Evolutionary conservation across 2,329 filamentous ascomycete genomes (phyloP), one percentile per base, ranked within the genome.

Genomic region (Phoma sp.): DNA sequence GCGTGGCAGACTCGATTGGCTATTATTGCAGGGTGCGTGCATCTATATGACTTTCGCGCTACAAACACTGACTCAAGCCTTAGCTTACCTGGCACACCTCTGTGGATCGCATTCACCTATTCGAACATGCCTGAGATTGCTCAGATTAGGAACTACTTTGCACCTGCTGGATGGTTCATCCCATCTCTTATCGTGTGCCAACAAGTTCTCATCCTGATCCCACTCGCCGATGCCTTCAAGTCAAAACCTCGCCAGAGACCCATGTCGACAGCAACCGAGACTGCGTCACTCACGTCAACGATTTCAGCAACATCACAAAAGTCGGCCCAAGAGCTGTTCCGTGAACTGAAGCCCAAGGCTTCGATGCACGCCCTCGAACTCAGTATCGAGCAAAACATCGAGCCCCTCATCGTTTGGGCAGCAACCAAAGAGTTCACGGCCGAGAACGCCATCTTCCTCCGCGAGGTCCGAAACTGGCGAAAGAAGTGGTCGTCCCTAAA

Each of bases 1-100:
- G 73, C 71, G n/a, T 74, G 71, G 72, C 73, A 75, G 45, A 74
- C 72, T 10, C 68, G 72, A 47, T 65, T 75, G 8, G 72, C 73
- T 3, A 72, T 75, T 27, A 60, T 75, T 50, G 72, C 73, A 33
- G 72, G 73, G 73, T 74, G 65, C 21, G 65, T 61, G 12, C 27
- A 35, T 21, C 12, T 22, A 38, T 8, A 33, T 24, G 32, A 17
- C 10, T 25, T 8, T 19, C 22, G n/a, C 15, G 9, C 36, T 52
- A 27, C 36, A 54, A n/a, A 25, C 15, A 32, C 65, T 74, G 37
- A 74, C 57, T 6, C n/a, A 25, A 15, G 2, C 3, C 49, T 17
- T 36, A 75, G 73, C 40, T 60, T 75, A 47, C 73, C 73, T 25
- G 73, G 73, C 17, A 75, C 73, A 19, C 73, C 73, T 9, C 54